Base-by-base conservation (phyloP, 164 flowering plant genomes). In the Piper betle region DNA sequence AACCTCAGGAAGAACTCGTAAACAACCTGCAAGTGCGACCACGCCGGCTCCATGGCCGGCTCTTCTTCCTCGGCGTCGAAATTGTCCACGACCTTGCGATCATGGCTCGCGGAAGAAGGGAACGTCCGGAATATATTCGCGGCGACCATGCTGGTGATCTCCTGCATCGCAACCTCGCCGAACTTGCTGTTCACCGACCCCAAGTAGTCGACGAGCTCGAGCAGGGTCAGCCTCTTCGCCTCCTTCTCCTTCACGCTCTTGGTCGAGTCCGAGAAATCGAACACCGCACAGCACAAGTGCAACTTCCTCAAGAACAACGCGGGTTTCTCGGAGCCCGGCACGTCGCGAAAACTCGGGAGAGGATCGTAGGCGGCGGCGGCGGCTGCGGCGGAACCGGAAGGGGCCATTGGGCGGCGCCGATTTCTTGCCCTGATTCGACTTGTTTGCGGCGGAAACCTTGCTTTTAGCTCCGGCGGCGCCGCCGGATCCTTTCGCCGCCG, bases 11-110 rank as follows among this genome's bases (percentile, higher is more conserved):
- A 67, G 61, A 85, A 71, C 65, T 88, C 92, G 65, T 88, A 88
- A 25, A 88, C 90, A 58, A 88, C 74, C 69, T 88, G 90, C 71
- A 88, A 75, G 72, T 88, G 96, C 37, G 89, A 83, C 96, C 92
- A 88, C 8, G 92, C 77, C 0, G 90, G 86, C 60, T 86, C 96
- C 84, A 79, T 74, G 2, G 73, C 62, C 2, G 80, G 83, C 57
- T 85, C 92, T 53, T 84, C 92, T 53, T 88, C 96, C 37, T 88
- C 92, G 0, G 77, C 75, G 39, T 88, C 96, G 79, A 61, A 80
- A 50, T 67, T 59, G 43, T 88, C 90, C 1, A 70, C 75, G n/a
- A 66, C 52, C 74, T 75, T 81, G 57, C 59, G 73, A 39, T 84
- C 92, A 63, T 69, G 78, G 67, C 75, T 77, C 0, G 33, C 33